Base-by-base conservation (phyloP, 2,329 filamentous ascomycete species). In the Orbilia brochopaga region DNA sequence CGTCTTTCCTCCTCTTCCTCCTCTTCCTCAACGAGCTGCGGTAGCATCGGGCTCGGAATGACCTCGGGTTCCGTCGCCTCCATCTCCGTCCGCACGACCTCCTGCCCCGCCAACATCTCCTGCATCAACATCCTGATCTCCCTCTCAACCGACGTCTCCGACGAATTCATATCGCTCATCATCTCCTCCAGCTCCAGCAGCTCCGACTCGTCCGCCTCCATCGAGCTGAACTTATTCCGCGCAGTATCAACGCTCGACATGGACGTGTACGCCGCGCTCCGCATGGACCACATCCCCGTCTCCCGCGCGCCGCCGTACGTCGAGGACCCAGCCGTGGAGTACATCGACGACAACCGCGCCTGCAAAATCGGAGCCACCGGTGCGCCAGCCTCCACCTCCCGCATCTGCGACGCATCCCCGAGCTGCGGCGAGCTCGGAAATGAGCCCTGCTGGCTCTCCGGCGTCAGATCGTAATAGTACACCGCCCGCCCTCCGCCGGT, bases 81-180 rank as follows among this genome's bases (percentile, higher is more conserved):
- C 11, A 23, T 24, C 4, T 44, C 61, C 8, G 24, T 58, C 21
- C 69, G 32, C 17, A 73, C 69, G 40, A 73, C 62, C 50, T 73
- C 69, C 51, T 73, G 62, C 30, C 69, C 69, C 19, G 42, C 52
- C 6, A 67, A 35, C 69, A 73, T 62, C 30, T 73, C 62, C 37
- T 55, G 15, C 69, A 73, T 73, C 53, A 73, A 46, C 21, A 67
- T 66, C 19, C 63, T 60, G 27, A 73, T 56, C 23, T 73, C 69
- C 21, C 54, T 56, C 32, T 73, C 69, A 21, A 48, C 51, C 4
- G 61, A 66, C n/a, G 52, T 58, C 17, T 73, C 69, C 37, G 48
- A 58, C 7, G 61, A 55, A 4, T 66, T 62, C 69, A 73, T 73
- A 48, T 66, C 69, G 13, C 59, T 59, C 69, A 67, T 73, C 69